These are phyloP conservation scores for Arxiozyma bovina DNA, from an alignment of 1,139 yeast genomes.

Conservation along the genomic window DNA sequence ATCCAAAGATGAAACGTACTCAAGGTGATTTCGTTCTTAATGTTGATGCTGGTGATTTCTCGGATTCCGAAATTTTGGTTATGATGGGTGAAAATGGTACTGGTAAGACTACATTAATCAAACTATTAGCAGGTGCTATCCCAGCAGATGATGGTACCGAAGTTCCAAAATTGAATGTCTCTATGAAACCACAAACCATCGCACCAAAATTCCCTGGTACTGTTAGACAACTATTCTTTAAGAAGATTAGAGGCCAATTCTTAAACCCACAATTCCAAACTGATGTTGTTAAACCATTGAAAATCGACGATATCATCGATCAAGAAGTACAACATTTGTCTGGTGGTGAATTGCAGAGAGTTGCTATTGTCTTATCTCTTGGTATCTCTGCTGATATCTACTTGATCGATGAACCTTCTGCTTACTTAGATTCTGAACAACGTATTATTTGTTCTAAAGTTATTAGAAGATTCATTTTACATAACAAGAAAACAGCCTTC, in stretches of 20 bases:
- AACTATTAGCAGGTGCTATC: constrained; percentile 84
- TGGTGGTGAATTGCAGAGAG: constrained; percentile 99
- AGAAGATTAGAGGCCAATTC: constrained; percentile 90
- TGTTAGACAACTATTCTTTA: constrained; percentile 92
- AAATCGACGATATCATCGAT: constrained; percentile 87
- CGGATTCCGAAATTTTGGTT: constrained; percentile 92
- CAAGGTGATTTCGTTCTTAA: constrained; percentile 89
- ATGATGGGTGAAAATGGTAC: constrained; percentile 99
- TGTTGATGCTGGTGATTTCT: constrained; percentile 80
- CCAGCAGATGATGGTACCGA: constrained; percentile 72
- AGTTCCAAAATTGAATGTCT: constrained; percentile 81
- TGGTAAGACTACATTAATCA: constrained; percentile 96
- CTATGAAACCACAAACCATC: constrained; percentile 98
- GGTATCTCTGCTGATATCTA: constrained; percentile 95
- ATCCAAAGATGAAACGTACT: constrained; percentile 79
- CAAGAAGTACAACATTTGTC: constrained; percentile 96
- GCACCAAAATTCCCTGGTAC: constrained; percentile 98
- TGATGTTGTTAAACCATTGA: constrained; percentile 92
- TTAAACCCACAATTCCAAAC: constrained; percentile 96
- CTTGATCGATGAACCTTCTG: constrained; percentile 96
- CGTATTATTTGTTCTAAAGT: constrained; percentile 98
- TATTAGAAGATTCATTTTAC: constrained; percentile 90
- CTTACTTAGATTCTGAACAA: constrained; percentile 97
- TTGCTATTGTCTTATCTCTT: constrained; percentile 88
- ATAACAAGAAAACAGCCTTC: constrained; percentile 94